Evolutionary conservation across 805 yeast genomes (phyloP), one percentile per base, ranked within the genome.

Genomic region (Candida sphagnicola): DNA sequence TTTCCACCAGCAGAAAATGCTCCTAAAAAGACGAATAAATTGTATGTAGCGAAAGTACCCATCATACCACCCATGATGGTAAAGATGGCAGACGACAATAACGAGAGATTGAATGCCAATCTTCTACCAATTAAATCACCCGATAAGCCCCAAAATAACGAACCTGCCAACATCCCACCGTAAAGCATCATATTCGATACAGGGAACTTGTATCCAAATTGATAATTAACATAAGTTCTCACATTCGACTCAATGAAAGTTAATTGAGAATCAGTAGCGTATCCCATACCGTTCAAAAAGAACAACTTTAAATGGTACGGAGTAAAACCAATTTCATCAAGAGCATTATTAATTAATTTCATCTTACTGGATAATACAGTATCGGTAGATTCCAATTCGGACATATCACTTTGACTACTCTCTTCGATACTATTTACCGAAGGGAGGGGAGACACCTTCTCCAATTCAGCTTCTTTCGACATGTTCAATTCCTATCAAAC

Each of bases 71-170:
- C 51, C 18, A 54, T 26, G 25, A 59, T 49, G 1, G 59, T 48
- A 18, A 54, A 50, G 1, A 55, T 37, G 2, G 55, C 54, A 18
- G 54, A 44, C 14, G 47, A 34, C 5, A 59, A 40, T 19, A 59
- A 43, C 5, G 62, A 49, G 4, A 46, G 33, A 34, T 46, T 75
- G 59, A 77, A 77, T 0, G 80, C 78, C 16, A 66, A 41, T 45
- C 65, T 68, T 44, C 82, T 60, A 15, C 82, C 82, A 33, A 77
- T 72, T 31, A 76, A 51, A 55, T 77, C 82, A 18, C 77, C 77
- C 33, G 70, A 62, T 41, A 74, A 61, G 3, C 82, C 82, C 77
- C 81, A 76, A 44, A 74, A 58, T 5, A 76, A 41, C 3, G 77
- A 72, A 12, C 84, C 84, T 24, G 56, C 45, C 28, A 77, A 60